Conservation (phyloP, 148 eudicot species). For the Rhododendron kiyosumense region DNA sequence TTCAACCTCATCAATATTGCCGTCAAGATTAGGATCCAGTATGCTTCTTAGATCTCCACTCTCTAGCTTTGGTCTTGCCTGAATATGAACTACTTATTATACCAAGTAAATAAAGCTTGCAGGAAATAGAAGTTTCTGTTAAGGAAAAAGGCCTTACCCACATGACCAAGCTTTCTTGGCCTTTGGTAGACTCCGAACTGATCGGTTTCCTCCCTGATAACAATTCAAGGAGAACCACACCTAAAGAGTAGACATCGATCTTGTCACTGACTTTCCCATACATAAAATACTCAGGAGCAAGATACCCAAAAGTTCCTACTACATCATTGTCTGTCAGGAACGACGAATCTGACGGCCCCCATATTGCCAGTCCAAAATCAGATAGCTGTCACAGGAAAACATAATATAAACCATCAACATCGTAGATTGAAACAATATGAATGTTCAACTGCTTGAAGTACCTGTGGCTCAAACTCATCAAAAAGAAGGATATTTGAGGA, state of each 20-base stretch:
- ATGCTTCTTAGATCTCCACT: conserved; percentile 49
- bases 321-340: conserved; percentile 60
- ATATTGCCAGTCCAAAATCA: conserved; percentile 88
- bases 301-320: conserved; percentile 93
- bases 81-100: conserved; percentile 9
- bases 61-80: conserved; percentile 86
- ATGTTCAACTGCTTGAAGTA: conserved; percentile 12
- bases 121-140: background rate
- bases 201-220: conserved; percentile 78
- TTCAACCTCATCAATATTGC: conserved; percentile 39
- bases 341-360: conserved; percentile 59
- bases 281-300: conserved; percentile 98
- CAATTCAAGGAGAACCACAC: conserved; percentile 91
- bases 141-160: conserved; percentile 59
- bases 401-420: background rate
- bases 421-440: background rate
- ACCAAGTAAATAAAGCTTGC: background rate
- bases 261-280: conserved; percentile 94
- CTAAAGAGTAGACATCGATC: conserved; percentile 86
- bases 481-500: conserved; percentile 93
- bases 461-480: conserved; percentile 71
- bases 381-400: conserved; percentile 42
- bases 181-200: conserved; percentile 44
- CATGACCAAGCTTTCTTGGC: conserved; percentile 86
- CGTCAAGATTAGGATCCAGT: conserved; percentile 58